These are phyloP conservation scores for Arachnopeziza araneosa DNA, from an alignment of 2,329 filamentous ascomycete genomes.

Conservation along the genomic window DNA sequence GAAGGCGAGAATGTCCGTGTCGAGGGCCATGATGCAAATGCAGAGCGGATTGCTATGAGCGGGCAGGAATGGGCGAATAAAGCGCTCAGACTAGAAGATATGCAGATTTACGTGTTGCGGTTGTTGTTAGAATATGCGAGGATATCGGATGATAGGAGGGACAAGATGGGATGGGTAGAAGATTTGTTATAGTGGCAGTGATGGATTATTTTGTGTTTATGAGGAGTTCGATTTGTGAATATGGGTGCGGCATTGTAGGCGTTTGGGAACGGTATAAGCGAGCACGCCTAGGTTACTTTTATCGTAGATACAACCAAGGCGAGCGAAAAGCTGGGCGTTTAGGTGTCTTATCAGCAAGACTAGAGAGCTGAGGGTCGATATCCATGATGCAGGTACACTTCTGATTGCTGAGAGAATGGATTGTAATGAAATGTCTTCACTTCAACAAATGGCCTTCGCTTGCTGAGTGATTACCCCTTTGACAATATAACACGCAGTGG, in stretches of 20 bases:
- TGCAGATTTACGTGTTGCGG: slow-evolving; percentile 57
- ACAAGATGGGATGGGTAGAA: slow-evolving; percentile 30
- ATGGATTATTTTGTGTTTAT: background rate
- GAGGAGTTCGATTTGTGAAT: background rate
- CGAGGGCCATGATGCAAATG: slow-evolving; percentile 43
- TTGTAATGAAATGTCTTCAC: background rate
- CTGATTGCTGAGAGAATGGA: too few species aligned
- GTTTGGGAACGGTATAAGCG: background rate
- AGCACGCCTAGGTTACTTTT: background rate
- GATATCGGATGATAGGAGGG: slow-evolving; percentile 31
- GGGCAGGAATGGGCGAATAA: slow-evolving; percentile 68
- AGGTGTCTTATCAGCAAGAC: background rate
- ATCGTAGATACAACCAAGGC: background rate
- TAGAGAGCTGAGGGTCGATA: too few species aligned
- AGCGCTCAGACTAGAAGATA: slow-evolving; percentile 65
- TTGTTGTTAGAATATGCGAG: slow-evolving; percentile 58
- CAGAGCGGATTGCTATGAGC: slow-evolving; percentile 57
- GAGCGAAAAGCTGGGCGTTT: background rate
- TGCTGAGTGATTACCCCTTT: too few species aligned
- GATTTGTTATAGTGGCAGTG: slow-evolving; percentile 15
- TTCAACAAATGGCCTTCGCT: background rate
- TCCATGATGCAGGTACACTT: too few species aligned
- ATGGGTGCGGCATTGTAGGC: background rate
- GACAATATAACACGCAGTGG: too few species aligned
- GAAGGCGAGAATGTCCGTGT: slow-evolving; percentile 34